Evolutionary conservation across 345 rosid species (phyloP).

Genomic region (Populus pruinosa): DNA sequence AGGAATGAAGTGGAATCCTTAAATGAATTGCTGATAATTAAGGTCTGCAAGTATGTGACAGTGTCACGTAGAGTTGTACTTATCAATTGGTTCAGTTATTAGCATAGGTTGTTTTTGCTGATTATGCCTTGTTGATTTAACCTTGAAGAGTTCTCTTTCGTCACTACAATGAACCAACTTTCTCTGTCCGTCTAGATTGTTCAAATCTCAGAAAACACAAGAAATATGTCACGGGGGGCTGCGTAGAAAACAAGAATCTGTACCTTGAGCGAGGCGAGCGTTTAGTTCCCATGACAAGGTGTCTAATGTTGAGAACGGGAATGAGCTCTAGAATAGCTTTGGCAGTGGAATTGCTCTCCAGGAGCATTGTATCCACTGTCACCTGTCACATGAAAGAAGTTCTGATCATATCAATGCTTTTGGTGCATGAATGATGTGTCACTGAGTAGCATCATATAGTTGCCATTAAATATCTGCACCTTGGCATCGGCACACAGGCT

Average conservation of each 20-base stretch:
- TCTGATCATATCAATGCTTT: neutral
- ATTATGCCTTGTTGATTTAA: too few relatives aligned
- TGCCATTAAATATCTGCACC: slow-evolving; percentile 17
- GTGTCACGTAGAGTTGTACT: too few relatives aligned
- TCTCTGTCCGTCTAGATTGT: neutral
- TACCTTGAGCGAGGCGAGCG: slow-evolving; percentile 40
- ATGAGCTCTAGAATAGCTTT: slow-evolving; percentile 59
- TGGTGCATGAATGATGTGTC: too few relatives aligned
- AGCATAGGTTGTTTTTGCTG: neutral
- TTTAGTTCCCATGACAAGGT: slow-evolving; percentile 56
- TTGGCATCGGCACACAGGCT: slow-evolving; percentile 44
- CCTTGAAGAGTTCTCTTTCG: too few relatives aligned
- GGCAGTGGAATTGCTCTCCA: slow-evolving; percentile 40
- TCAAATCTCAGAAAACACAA: neutral
- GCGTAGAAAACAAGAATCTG: neutral
- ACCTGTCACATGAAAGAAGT: slow-evolving; percentile 31
- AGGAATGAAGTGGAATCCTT: neutral
- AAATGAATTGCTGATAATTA: neutral
- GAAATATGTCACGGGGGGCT: neutral
- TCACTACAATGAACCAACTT: neutral
- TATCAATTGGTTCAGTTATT: neutral
- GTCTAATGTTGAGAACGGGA: slow-evolving; percentile 52
- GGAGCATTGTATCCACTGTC: slow-evolving; percentile 50
- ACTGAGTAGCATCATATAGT: neutral
- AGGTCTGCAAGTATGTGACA: neutral